Base-by-base conservation (phyloP, 345 rosid species). In the Cardiospermum halicacabum region DNA sequence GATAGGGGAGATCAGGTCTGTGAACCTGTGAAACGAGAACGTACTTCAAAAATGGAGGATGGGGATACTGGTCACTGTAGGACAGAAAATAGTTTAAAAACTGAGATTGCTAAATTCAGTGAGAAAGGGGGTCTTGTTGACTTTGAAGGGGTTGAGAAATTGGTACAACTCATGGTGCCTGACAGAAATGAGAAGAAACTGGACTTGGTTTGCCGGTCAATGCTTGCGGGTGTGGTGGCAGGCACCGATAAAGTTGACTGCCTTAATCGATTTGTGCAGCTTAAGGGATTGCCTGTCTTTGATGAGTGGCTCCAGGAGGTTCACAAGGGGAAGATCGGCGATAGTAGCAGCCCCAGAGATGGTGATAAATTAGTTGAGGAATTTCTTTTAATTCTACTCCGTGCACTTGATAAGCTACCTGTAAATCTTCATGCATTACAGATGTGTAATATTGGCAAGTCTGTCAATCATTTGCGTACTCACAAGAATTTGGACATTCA, bases 241-340 rank as follows among this genome's bases (percentile, higher is more conserved):
- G 85, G 82, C 11, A 90, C 98, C 22, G 95, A 93, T 27, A 88
- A 82, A 77, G 43, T 77, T 67, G 97, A 90, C 49, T 93, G 96
- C 69, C 96, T 93, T 43, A 72, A 67, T 68, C 72, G 65, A 54
- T 93, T 93, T 72, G 92, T 93, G 53, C 96, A 88, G 83, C 89
- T 81, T 7, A 85, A 71, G 80, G 98, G 98, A 37, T 75, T 90
- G 68, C 83, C 88, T 47, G 88, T 88, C 1, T 81, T 90, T 72
- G 98, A 93, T 80, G 98, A 86, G 64, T 93, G 98, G 98, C 89
- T 93, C 16, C 98, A 93, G 73, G 97, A 93, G 74, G 78, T 90
- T 62, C 98, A 90, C 58, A 90, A 81, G 73, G 96, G 97, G 66
- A 90, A 88, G 76, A 58, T 78, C 62, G 90, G 97, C 47, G 91